phyloP scores from a whole-genome alignment of 108 stramenopile genomes.

The Aureococcus anophagefferens region DNA sequence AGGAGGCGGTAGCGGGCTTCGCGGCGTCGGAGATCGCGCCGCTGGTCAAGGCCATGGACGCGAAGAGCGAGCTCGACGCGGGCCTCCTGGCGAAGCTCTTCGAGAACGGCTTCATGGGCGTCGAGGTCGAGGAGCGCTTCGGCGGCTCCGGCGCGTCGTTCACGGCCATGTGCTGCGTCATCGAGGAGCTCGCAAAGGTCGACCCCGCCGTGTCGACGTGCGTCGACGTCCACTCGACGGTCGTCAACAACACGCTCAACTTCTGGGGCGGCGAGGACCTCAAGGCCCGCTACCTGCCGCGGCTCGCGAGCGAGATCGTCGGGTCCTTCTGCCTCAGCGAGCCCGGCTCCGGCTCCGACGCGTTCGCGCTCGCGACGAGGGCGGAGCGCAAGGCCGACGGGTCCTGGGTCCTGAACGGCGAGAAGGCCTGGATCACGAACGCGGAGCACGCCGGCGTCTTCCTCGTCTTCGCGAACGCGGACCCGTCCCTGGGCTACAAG shows the following conservation, averaged over 20 bases:
- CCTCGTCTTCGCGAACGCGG: conserved; percentile 80
- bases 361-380: conserved; percentile 80
- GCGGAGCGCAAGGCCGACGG: conserved; percentile 61
- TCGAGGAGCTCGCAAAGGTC: conserved; percentile 82
- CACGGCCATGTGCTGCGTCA: conserved; percentile 71
- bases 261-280: conserved; percentile 73
- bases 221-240: conserved; percentile 90
- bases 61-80: conserved; percentile 51
- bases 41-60: conserved; percentile 77
- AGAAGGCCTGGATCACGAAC: conserved; percentile 89
- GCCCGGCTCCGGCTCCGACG: conserved; percentile 76
- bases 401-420: conserved; percentile 75
- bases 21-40: conserved; percentile 59
- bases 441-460: conserved; percentile 73
- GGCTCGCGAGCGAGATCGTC: conserved; percentile 65
- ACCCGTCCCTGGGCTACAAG: conserved; percentile 70
- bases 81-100: conserved; percentile 61
- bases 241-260: conserved; percentile 81
- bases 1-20: conserved; percentile 54
- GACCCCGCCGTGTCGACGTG: conserved; percentile 80
- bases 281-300: conserved; percentile 67
- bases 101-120: conserved; percentile 79
- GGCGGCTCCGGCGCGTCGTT: conserved; percentile 75
- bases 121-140: conserved; percentile 68
- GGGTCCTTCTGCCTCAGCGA: conserved; percentile 84